Conservation (phyloP, 768 basidiomycete genomes). For the Trametes punicea region DNA sequence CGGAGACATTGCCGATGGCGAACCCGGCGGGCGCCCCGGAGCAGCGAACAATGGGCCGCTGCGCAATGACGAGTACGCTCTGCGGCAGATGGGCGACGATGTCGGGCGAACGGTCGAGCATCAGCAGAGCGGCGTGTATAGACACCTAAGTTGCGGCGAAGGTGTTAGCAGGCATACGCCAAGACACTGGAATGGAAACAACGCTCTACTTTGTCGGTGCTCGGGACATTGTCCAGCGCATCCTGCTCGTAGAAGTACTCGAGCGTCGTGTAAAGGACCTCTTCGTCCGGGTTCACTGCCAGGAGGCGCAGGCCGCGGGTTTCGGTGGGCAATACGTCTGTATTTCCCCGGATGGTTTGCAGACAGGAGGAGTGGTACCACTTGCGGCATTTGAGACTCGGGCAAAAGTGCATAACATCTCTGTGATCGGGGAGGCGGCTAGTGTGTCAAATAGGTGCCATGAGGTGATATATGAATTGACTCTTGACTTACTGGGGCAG, state of each 20-base stretch:
- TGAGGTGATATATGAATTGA: too few species aligned
- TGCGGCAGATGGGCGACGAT: slow-evolving; percentile 18
- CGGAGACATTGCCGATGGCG: slow-evolving; percentile 22
- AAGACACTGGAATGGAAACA: neutral
- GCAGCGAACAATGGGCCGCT: slow-evolving; percentile 21
- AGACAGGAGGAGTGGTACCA: slow-evolving; percentile 23
- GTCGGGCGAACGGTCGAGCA: neutral
- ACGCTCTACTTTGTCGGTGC: neutral
- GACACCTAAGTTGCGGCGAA: neutral
- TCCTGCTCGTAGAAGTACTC: slow-evolving; percentile 12
- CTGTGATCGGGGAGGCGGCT: neutral
- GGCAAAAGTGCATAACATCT: slow-evolving; percentile 23
- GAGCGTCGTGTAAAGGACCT: slow-evolving; percentile 2
- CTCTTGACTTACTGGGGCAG: too few species aligned
- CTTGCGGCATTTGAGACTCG: slow-evolving; percentile 16
- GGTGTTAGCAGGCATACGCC: neutral
- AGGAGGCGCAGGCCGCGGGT: slow-evolving; percentile 19
- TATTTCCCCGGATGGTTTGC: neutral
- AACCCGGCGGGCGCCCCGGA: slow-evolving; percentile 2
- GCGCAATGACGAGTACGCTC: slow-evolving; percentile 17
- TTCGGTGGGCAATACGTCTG: neutral
- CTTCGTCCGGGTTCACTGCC: slow-evolving; percentile 19
- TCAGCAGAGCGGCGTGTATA: neutral
- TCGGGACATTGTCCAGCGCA: neutral
- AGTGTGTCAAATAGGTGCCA: neutral